phyloP scores from a whole-genome alignment of 2,329 filamentous ascomycete species.

The Botrytis aclada region DNA sequence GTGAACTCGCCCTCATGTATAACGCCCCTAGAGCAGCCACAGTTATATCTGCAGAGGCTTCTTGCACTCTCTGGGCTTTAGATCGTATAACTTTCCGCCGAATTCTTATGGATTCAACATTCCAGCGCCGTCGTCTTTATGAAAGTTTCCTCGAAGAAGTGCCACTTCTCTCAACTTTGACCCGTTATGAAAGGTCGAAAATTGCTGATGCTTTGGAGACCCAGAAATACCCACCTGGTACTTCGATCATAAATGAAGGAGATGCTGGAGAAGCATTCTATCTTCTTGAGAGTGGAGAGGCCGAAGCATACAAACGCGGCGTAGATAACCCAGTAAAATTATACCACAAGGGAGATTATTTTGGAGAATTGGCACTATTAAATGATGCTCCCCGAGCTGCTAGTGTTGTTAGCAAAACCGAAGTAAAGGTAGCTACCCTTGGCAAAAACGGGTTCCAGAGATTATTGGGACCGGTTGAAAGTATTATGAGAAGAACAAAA shows the following conservation, averaged over 20 bases:
- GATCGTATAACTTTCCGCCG: constrained; percentile 96
- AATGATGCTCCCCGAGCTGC: constrained; percentile 93
- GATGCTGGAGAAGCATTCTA: constrained; percentile 91
- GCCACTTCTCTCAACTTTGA: constrained; percentile 76
- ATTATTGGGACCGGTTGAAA: constrained; percentile 85
- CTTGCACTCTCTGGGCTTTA: constrained; percentile 85
- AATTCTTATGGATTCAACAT: constrained; percentile 97
- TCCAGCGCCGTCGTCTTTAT: constrained; percentile 93
- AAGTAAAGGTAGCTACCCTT: constrained; percentile 89
- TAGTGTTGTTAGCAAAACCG: constrained; percentile 76
- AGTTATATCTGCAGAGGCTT: constrained; percentile 75
- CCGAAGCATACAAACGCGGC: constrained; percentile 80
- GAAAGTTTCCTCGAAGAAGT: constrained; percentile 96
- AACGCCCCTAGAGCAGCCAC: constrained; percentile 95
- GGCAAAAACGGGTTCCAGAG: constrained; percentile 95
- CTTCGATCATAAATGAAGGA: constrained; percentile 86
- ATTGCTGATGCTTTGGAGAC: constrained; percentile 96
- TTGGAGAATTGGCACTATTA: constrained; percentile 89
- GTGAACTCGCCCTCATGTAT: constrained; percentile 97
- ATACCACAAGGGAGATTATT: constrained; percentile 92
- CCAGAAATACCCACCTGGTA: constrained; percentile 74
- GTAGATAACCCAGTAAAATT: constrained; percentile 67
- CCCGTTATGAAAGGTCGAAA: constrained; percentile 91
- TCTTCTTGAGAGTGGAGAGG: constrained; percentile 82
- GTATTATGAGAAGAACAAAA: constrained; percentile 79